phyloP scores from a whole-genome alignment of 148 eudicot genomes.

The Spergularia marina region DNA sequence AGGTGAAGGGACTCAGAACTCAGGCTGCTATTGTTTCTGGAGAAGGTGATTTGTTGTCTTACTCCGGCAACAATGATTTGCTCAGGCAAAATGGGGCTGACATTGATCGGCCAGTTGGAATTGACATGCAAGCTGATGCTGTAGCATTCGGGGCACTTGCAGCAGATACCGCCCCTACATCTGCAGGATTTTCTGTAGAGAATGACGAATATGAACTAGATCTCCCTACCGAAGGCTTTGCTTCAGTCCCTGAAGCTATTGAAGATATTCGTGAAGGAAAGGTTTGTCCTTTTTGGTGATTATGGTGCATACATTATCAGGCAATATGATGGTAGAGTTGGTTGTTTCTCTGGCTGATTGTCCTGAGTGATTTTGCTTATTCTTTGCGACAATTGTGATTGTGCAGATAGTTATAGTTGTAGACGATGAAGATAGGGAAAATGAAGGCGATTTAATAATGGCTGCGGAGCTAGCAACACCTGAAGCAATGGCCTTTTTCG shows the following conservation, averaged over 20 bases:
- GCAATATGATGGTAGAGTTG: neutral
- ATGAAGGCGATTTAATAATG: conserved; percentile 92
- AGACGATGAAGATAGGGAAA: conserved; percentile 93
- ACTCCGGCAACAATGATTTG: conserved; percentile 31
- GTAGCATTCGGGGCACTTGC: conserved; percentile 60
- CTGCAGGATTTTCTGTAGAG: conserved; percentile 42
- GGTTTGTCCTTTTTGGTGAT: conserved; percentile 42
- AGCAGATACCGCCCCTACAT: conserved; percentile 63
- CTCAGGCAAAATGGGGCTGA: conserved; percentile 24
- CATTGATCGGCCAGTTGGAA: conserved; percentile 44
- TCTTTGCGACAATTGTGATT: conserved; percentile 5
- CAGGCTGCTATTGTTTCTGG: conserved; percentile 61
- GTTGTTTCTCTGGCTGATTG: neutral
- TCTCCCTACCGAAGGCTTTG: conserved; percentile 69
- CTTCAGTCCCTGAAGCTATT: conserved; percentile 84
- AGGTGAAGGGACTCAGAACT: conserved; percentile 35
- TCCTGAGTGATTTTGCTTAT: neutral
- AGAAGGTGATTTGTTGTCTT: conserved; percentile 56
- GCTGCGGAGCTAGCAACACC: conserved; percentile 79
- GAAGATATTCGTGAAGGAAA: conserved; percentile 94
- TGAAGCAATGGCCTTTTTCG: conserved; percentile 89
- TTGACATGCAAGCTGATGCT: conserved; percentile 61
- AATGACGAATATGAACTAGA: conserved; percentile 73
- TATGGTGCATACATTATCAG: neutral
- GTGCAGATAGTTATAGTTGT: conserved; percentile 87